phyloP scores from a whole-genome alignment of 31 red algal genomes.

The Odonthalia washingtoniensis region DNA sequence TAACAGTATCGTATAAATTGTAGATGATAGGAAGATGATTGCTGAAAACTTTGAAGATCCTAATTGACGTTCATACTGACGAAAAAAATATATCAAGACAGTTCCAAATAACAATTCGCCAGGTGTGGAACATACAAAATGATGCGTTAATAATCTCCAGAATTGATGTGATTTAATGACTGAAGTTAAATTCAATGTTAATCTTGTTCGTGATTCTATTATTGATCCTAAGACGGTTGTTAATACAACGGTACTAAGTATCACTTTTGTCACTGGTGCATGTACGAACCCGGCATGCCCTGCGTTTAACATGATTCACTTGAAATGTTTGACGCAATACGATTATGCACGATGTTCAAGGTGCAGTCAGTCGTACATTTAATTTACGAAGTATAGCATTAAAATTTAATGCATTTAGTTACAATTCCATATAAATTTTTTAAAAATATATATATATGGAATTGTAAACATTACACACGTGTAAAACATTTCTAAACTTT shows the following conservation, averaged over 20 bases:
- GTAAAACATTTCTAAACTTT: too few relatives aligned
- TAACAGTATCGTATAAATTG: conserved; percentile 46
- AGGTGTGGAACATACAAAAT: conserved; percentile 75
- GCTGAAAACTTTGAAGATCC: conserved; percentile 59
- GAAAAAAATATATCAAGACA: conserved; percentile 70
- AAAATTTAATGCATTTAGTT: too few relatives aligned
- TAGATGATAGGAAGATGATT: conserved; percentile 34
- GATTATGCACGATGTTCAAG: too few relatives aligned
- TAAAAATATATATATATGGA: too few relatives aligned
- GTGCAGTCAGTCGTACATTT: too few relatives aligned
- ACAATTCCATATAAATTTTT: too few relatives aligned
- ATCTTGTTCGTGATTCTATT: conserved; percentile 30
- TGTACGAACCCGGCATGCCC: conserved; percentile 69
- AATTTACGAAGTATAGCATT: too few relatives aligned
- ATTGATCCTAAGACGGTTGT: conserved; percentile 72
- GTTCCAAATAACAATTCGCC: conserved; percentile 71
- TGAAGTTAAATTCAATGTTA: conserved; percentile 39
- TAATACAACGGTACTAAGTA: conserved; percentile 44
- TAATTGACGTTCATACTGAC: conserved; percentile 68
- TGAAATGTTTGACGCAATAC: too few relatives aligned
- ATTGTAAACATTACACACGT: too few relatives aligned
- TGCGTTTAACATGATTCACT: conserved; percentile 66
- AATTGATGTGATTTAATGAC: conserved; percentile 35
- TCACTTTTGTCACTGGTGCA: conserved; percentile 67
- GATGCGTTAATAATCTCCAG: conserved; percentile 66